A percentile compares a stretch with the other conserved stretches of the same genome.
Conservation (phyloP, 2,329 filamentous ascomycete genomes). For the Tolypocladium ophioglossoides region DNA sequence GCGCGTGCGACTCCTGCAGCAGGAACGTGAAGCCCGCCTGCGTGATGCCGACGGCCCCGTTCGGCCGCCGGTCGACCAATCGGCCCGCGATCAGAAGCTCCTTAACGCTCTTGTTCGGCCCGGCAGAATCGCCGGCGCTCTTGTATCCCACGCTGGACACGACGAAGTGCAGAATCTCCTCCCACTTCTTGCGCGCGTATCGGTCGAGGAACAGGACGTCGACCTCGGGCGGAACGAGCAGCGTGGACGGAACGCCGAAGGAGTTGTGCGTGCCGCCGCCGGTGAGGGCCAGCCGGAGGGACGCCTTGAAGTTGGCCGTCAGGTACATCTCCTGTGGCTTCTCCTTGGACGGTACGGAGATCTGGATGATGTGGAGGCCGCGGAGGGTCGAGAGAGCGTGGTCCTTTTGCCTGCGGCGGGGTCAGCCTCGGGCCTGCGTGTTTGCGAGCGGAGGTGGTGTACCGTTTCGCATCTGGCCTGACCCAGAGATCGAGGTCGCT, state of each 20-base stretch:
- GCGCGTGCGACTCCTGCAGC: conserved; percentile 88
- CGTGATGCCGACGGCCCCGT: conserved; percentile 70
- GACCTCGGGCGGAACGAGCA: conserved; percentile 51
- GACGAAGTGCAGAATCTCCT: conserved; percentile 91
- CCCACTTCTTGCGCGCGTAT: conserved; percentile 85
- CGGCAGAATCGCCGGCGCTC: conserved; percentile 33
- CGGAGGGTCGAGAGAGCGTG: conserved; percentile 73
- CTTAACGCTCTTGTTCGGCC: conserved; percentile 69
- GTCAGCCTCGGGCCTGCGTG: not conserved
- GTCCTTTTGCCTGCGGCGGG: conserved; percentile 57
- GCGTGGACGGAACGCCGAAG: conserved; percentile 75
- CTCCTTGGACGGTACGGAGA: conserved; percentile 48
- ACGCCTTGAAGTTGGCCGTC: conserved; percentile 71
- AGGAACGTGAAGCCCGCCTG: conserved; percentile 91
- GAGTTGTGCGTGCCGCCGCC: conserved; percentile 78
- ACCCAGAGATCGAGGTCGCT: conserved; percentile 81
- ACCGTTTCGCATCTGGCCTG: conserved; percentile 46
- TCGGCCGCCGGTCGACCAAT: conserved; percentile 57
- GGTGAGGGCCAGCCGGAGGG: conserved; percentile 76
- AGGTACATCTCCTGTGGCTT: conserved; percentile 63
- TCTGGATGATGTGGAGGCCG: conserved; percentile 75
- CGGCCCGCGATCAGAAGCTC: conserved; percentile 70
- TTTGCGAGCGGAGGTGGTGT: not conserved
- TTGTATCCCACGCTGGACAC: conserved; percentile 61
- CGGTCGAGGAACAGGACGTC: conserved; percentile 67